Percentiles rank a stretch among this genome's conserved stretches.
phyloP scores from a whole-genome alignment of 208 protist genomes.

The Trypanosoma rangeli region DNA sequence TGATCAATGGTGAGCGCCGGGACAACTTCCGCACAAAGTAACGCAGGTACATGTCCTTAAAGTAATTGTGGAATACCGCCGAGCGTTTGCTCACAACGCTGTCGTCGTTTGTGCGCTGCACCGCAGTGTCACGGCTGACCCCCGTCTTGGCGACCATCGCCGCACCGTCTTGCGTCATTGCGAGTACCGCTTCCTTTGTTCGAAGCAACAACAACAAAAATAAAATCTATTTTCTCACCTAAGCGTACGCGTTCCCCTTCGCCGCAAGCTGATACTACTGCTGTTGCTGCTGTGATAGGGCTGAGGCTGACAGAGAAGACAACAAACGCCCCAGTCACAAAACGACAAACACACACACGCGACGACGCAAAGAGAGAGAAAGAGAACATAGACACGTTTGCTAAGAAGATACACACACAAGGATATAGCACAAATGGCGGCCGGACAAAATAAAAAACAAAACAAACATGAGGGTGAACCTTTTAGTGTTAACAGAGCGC shows the following conservation, averaged over 20 bases:
- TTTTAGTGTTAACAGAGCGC: too few species aligned
- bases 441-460: conserved; percentile 1
- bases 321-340: too few species aligned
- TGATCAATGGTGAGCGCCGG: conserved; percentile 85
- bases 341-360: neutral
- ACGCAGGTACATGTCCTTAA: conserved; percentile 74
- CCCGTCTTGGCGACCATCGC: neutral
- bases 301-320: too few species aligned
- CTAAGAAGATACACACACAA: too few species aligned
- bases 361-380: neutral
- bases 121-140: conserved; percentile 64
- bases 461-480: neutral
- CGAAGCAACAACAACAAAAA: too few species aligned
- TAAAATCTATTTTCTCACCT: too few species aligned
- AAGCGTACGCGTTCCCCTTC: too few species aligned
- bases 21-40: conserved; percentile 82
- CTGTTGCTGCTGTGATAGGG: too few species aligned
- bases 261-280: too few species aligned
- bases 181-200: conserved; percentile 15
- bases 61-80: conserved; percentile 68
- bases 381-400: neutral
- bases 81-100: conserved; percentile 91
- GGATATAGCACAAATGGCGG: neutral
- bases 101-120: conserved; percentile 93
- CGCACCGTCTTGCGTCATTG: conserved; percentile 39